Percentiles rank a stretch among this genome's conserved stretches.
phyloP scores from a whole-genome alignment of 2,329 filamentous ascomycete species.

The Zasmidium angulare region DNA sequence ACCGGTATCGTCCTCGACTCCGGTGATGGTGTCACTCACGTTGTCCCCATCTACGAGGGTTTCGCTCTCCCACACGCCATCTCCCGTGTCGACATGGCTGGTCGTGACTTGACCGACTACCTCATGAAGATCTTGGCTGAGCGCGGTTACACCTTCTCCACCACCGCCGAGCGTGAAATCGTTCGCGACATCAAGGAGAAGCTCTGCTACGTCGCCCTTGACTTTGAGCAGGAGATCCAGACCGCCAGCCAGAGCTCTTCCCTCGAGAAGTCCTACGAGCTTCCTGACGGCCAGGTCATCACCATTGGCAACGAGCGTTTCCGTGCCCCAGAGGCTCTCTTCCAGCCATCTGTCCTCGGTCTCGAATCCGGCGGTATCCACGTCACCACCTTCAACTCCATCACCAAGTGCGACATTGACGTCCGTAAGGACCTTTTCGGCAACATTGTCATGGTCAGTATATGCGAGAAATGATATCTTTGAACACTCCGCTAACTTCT shows the following conservation, averaged over 20 bases:
- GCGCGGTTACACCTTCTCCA: constrained; percentile 99
- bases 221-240: constrained; percentile 99
- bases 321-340: constrained; percentile 98
- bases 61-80: constrained; percentile 99
- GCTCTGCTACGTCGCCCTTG: constrained; percentile 99
- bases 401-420: constrained; percentile 99
- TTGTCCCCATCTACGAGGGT: constrained; percentile 99
- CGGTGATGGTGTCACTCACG: constrained; percentile 99
- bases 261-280: constrained; percentile 99
- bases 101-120: constrained; percentile 99
- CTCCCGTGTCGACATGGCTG: constrained; percentile 99
- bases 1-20: constrained; percentile 99
- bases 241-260: constrained; percentile 97
- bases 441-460: constrained; percentile 99
- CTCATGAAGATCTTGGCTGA: constrained; percentile 99
- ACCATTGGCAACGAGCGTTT: constrained; percentile 99
- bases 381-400: constrained; percentile 99
- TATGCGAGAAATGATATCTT: constrained; percentile 1
- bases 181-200: constrained; percentile 99
- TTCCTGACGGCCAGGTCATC: constrained; percentile 99
- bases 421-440: constrained; percentile 99
- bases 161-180: constrained; percentile 99
- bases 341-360: constrained; percentile 97
- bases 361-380: constrained; percentile 99
- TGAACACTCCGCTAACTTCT: constrained; percentile 36